These are phyloP conservation scores for Aureobasidium sp. DNA, from an alignment of 2,329 filamentous ascomycete species.

Conservation along the genomic window DNA sequence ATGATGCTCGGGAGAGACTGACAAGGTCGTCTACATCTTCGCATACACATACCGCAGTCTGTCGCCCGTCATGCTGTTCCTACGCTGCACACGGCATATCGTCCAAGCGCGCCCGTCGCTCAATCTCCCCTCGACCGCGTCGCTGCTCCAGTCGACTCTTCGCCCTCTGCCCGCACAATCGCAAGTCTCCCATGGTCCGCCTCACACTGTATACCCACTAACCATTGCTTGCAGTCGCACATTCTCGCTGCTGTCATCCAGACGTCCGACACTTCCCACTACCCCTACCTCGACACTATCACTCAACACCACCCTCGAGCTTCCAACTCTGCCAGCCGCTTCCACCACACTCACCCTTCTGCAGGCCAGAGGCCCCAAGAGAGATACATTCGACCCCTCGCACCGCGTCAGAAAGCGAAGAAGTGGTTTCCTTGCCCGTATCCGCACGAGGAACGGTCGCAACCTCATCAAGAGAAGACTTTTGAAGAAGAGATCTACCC, in stretches of 20 bases:
- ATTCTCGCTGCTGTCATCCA: conserved; percentile 4
- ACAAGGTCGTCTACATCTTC: background rate
- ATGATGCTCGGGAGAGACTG: background rate
- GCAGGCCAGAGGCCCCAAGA: conserved; percentile 40
- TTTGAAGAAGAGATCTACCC: conserved; percentile 43
- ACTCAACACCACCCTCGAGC: conserved; percentile 8
- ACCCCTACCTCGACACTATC: conserved; percentile 5
- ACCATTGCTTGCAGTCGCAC: background rate
- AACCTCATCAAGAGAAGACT: conserved; percentile 46
- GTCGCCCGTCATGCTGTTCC: conserved; percentile 15
- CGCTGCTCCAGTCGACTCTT: conserved; percentile 7
- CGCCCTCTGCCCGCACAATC: conserved; percentile 9
- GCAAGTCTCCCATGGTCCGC: background rate
- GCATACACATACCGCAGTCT: background rate
- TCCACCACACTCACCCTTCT: conserved; percentile 19
- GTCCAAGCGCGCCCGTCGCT: background rate
- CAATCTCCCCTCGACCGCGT: conserved; percentile 2
- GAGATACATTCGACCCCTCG: conserved; percentile 52
- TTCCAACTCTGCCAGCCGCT: background rate
- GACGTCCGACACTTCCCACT: conserved; percentile 12
- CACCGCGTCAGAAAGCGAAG: conserved; percentile 53
- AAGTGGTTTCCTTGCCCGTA: conserved; percentile 50
- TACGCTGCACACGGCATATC: conserved; percentile 16
- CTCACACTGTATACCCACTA: background rate
- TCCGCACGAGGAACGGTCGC: conserved; percentile 46